phyloP scores from a whole-genome alignment of 345 rosid genomes.

The Lagerstroemia speciosa region DNA sequence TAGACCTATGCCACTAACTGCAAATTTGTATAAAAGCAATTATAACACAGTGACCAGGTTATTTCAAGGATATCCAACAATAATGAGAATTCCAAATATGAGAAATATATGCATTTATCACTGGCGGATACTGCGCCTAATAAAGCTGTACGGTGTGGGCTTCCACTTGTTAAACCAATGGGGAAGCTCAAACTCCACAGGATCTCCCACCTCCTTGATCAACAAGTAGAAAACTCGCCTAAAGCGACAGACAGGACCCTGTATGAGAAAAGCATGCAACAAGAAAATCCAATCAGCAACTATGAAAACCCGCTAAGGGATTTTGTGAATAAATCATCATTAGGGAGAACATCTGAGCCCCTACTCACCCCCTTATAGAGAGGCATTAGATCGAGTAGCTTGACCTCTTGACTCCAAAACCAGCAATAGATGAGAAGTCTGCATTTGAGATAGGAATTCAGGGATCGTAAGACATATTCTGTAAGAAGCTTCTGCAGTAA shows the following conservation, averaged over 20 bases:
- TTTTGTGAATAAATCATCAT: background rate
- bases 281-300: background rate
- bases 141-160: slow-evolving; percentile 52
- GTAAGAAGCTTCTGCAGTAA: background rate
- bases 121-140: slow-evolving; percentile 81
- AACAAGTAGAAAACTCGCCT: slow-evolving; percentile 49
- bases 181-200: slow-evolving; percentile 76
- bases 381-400: slow-evolving; percentile 19
- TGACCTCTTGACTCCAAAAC: slow-evolving; percentile 7
- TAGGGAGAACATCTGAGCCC: background rate
- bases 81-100: background rate
- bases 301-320: background rate
- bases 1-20: background rate
- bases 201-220: slow-evolving; percentile 51
- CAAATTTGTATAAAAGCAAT: background rate
- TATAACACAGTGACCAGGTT: background rate
- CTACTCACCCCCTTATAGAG: slow-evolving; percentile 18
- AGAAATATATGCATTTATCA: background rate
- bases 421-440: background rate
- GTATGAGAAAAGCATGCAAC: slow-evolving; percentile 14
- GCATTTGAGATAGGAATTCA: background rate
- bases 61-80: background rate
- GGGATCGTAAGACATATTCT: background rate
- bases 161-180: slow-evolving; percentile 66
- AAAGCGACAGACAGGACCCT: slow-evolving; percentile 43